Base-by-base conservation (phyloP, 208 protist species). In the Wallacemonas collosoma region DNA sequence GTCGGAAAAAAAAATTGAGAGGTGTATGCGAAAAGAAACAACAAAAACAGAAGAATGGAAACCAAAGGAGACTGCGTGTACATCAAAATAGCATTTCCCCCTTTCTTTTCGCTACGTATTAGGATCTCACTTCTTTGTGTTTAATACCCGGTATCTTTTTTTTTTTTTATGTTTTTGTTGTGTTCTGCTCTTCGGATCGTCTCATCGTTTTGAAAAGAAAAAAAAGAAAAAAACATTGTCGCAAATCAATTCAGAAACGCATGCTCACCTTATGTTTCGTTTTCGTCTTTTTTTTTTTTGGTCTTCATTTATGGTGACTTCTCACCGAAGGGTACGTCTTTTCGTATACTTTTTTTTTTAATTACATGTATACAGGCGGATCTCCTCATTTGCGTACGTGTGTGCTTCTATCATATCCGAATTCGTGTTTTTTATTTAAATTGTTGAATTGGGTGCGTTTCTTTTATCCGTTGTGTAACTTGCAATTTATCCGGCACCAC, bases 201-300 rank as follows among this genome's bases (percentile, higher is more conserved):
- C 26, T 26, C 26, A 26, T 26, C 26, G 26, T 26, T 26, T 26
- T 26, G 26, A 26, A 26, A 50, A 50, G 12, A 50, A 50, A 50
- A 12, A 14, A 50, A 50, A 50, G 5, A 50, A 5, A 50, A 50
- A 50, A 50, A 50, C 45, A 11, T 50, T 14, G 45, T 50, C 8
- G 45, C 8, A 12, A 50, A 12, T 26, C 26, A 50, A 50, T 50
- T 50, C 45, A 50, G 45, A 14, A 50, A 14, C 12, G 45, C 14
- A 63, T 63, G 11, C 57, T 63, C 38, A 45, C n/a, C 44, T 26
- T 63, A 6, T n/a, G 47, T 45, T 67, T 44, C 53, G 43, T 67
- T 67, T 67, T 26, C 53, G 6, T 67, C 4, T 40, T 64, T n/a
- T 64, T 45, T 64, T 26, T 64, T 67, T 67, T 67, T 26, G 47